Evolutionary conservation across 805 yeast species (phyloP).

Genomic region (Ogataea ramenticola): DNA sequence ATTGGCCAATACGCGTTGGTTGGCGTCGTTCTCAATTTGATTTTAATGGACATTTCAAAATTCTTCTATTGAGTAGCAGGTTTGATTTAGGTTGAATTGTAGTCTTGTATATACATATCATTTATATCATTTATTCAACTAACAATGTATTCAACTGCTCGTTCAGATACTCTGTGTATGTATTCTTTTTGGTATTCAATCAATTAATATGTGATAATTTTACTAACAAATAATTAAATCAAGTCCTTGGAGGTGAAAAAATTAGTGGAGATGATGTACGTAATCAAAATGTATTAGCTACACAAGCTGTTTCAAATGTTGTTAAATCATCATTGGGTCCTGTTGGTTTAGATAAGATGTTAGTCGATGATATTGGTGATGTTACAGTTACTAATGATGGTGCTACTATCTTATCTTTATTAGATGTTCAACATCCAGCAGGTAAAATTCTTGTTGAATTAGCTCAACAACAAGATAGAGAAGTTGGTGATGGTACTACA

Average conservation of each 20-base stretch:
- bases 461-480: conserved; percentile 98
- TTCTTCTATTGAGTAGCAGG: no score
- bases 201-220: conserved; percentile 5
- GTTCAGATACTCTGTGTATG: conserved; percentile 81
- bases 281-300: conserved; percentile 92
- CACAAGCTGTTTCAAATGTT: conserved; percentile 76
- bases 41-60: no score
- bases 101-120: neutral
- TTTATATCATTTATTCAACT: neutral
- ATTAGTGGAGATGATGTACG: conserved; percentile 94
- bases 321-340: conserved; percentile 95
- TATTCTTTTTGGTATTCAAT: conserved; percentile 4
- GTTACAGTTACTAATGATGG: conserved; percentile 99
- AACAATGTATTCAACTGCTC: conserved; percentile 60
- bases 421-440: conserved; percentile 98
- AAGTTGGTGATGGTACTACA: conserved; percentile 98
- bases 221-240: neutral
- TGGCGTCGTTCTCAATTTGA: no score
- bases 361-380: conserved; percentile 98
- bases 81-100: no score
- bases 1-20: no score
- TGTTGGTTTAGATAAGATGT: conserved; percentile 96
- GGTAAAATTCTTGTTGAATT: conserved; percentile 94
- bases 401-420: conserved; percentile 83
- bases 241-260: conserved; percentile 90